Conservation (phyloP, 1,139 yeast species). For the Lodderomyces beijingensis region DNA sequence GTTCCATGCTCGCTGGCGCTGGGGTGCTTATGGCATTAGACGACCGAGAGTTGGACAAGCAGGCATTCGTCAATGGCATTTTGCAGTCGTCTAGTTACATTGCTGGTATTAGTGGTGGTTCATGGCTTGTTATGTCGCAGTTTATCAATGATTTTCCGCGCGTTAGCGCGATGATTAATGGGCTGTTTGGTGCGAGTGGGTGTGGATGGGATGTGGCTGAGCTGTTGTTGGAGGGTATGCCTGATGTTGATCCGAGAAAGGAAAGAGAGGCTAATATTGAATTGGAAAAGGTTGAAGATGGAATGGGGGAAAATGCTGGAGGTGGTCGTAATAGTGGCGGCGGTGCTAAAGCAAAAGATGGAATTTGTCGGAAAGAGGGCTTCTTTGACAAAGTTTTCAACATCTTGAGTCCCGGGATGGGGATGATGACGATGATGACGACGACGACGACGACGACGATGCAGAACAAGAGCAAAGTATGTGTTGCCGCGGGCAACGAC, state of each 20-base stretch:
- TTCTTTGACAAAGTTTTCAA: too few species aligned
- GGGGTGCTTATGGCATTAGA: slow-evolving; percentile 59
- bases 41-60: slow-evolving; percentile 31
- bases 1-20: slow-evolving; percentile 65
- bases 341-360: not conserved
- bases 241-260: slow-evolving; percentile 25
- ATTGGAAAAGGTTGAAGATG: not conserved
- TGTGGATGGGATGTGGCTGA: slow-evolving; percentile 42
- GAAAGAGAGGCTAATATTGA: not conserved
- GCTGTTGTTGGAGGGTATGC: slow-evolving; percentile 54
- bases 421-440: too few species aligned
- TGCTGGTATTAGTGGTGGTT: slow-evolving; percentile 68
- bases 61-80: slow-evolving; percentile 44
- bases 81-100: slow-evolving; percentile 52
- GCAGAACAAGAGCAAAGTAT: not conserved
- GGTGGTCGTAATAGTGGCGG: not conserved
- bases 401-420: too few species aligned
- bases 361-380: not conserved
- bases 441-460: too few species aligned
- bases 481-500: not conserved
- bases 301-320: not conserved
- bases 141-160: slow-evolving; percentile 45
- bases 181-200: slow-evolving; percentile 15
- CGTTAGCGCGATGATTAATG: slow-evolving; percentile 27
- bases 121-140: slow-evolving; percentile 56